Evolutionary conservation across 164 flowering plant species (phyloP).

Genomic region (Macadamia integrifolia): DNA sequence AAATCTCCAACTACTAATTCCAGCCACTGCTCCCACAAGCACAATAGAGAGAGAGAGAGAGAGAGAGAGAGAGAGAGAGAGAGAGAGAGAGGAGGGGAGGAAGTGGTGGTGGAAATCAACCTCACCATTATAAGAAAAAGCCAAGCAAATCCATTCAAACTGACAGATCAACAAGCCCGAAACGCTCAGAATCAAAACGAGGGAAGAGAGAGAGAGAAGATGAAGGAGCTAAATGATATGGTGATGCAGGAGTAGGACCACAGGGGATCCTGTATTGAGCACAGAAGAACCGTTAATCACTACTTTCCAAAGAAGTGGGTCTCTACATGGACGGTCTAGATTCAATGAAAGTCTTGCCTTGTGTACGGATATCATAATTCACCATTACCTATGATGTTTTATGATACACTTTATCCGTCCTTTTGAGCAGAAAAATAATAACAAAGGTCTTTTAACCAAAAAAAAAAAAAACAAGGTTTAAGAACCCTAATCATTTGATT

Average conservation of each 20-base stretch:
- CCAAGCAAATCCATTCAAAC: conserved; percentile 54
- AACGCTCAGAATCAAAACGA: conserved; percentile 12
- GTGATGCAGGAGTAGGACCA: conserved; percentile 14
- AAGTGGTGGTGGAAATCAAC: conserved; percentile 11
- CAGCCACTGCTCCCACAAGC: conserved; percentile 19
- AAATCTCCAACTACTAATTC: conserved; percentile 35
- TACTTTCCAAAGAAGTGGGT: neutral
- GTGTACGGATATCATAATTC: neutral
- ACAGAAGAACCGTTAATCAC: neutral
- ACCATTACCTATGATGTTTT: neutral
- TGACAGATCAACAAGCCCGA: conserved; percentile 44
- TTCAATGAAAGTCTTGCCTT: neutral
- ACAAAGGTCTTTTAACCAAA: neutral
- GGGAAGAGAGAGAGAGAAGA: neutral
- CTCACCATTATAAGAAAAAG: conserved; percentile 33
- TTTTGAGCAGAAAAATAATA: neutral
- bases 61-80: no score
- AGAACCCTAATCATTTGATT: neutral
- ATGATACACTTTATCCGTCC: neutral
- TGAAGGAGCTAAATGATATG: conserved; percentile 7
- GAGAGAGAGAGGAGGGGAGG: no score
- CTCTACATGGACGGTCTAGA: neutral
- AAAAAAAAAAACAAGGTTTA: no score
- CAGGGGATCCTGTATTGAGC: neutral
- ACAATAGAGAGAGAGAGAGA: neutral